Conservation (phyloP, 176 grass and related monocot species). For the Metroxylon sagu region DNA sequence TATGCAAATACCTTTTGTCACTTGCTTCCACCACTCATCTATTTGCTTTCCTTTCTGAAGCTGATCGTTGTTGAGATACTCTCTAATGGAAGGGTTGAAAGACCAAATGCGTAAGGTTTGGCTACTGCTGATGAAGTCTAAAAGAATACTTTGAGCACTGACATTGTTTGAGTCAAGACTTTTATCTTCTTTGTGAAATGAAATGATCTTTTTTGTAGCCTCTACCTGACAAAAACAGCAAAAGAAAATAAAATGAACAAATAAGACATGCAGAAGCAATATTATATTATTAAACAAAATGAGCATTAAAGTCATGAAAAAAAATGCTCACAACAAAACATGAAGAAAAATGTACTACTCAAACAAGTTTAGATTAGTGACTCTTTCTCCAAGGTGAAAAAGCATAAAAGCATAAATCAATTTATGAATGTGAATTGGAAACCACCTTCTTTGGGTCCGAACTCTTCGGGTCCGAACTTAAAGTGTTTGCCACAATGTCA, state of each 20-base stretch:
- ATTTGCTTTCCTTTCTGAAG: conserved; percentile 99
- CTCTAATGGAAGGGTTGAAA: conserved; percentile 84
- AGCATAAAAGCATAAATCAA: not conserved
- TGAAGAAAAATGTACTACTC: not conserved
- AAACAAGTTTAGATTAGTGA: too few relatives aligned
- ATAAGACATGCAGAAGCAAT: not conserved
- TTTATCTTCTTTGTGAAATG: conserved; percentile 99
- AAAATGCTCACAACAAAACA: not conserved
- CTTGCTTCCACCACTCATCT: conserved; percentile 98
- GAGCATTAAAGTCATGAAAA: too few relatives aligned
- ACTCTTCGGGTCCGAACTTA: conserved; percentile 78
- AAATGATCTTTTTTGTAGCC: conserved; percentile 95
- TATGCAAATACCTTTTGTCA: conserved; percentile 57
- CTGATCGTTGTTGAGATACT: conserved; percentile 86
- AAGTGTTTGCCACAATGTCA: conserved; percentile 79
- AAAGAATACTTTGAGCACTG: conserved; percentile 84
- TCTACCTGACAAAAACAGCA: conserved; percentile 58
- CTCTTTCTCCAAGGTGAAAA: not conserved
- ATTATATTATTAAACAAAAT: too few relatives aligned
- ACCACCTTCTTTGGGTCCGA: conserved; percentile 82
- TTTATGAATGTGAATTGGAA: not conserved
- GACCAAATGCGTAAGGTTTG: conserved; percentile 97
- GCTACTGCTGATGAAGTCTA: conserved; percentile 96
- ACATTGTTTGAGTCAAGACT: conserved; percentile 59
- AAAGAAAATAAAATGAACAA: not conserved